phyloP scores from a whole-genome alignment of 2,329 filamentous ascomycete species.

The Cordyceps cateniannulata region DNA sequence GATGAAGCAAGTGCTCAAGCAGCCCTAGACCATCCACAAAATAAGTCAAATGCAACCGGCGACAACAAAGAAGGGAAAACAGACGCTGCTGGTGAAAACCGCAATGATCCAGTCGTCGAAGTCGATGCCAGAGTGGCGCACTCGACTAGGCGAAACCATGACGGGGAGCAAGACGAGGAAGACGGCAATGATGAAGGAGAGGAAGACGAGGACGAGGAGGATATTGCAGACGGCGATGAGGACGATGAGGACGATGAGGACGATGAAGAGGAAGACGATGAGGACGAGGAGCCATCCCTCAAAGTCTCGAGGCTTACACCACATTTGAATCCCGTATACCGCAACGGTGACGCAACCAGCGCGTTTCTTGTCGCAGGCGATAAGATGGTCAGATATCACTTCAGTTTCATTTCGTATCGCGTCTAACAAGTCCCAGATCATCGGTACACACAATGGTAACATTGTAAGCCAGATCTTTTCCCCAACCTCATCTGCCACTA shows the following conservation, averaged over 20 bases:
- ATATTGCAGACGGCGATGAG: constrained; percentile 20
- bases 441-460: constrained; percentile 94
- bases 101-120: not conserved
- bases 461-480: constrained; percentile 57
- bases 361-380: constrained; percentile 85
- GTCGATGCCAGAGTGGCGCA: not conserved
- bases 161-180: not conserved
- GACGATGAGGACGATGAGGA: constrained; percentile 38
- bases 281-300: constrained; percentile 88
- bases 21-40: not conserved
- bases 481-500: constrained; percentile 21
- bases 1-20: not conserved
- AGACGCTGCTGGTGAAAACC: not conserved
- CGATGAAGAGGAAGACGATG: constrained; percentile 52
- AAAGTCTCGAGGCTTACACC: constrained; percentile 88
- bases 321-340: constrained; percentile 73
- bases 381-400: constrained; percentile 68
- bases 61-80: not conserved
- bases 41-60: not conserved
- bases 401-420: not conserved
- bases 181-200: constrained; percentile 11
- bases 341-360: constrained; percentile 92
- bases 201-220: constrained; percentile 1
- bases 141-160: not conserved
- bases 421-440: constrained; percentile 52